Base-by-base conservation (phyloP, 331 rosid genomes). In the Quercus lobata region DNA sequence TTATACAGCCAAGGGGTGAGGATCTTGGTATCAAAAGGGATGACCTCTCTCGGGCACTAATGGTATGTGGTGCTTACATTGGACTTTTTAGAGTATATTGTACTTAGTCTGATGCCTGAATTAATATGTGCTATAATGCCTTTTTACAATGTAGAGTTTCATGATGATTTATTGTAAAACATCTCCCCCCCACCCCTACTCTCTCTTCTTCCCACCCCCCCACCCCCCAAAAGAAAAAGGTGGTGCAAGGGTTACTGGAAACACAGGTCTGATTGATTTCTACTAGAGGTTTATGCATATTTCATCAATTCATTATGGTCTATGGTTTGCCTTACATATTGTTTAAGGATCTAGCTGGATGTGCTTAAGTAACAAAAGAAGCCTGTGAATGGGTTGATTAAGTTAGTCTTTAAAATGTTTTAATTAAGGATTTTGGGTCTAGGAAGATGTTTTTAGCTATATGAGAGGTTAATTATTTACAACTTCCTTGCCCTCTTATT, bases 41-140 rank as follows among this genome's bases (percentile, higher is more conserved):
- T 80, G 92, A 91, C 85, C 87, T 96, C 72, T 89, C 98, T 2
- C 86, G 78, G 80, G 93, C 96, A 69, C 82, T 96, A 81, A 91
- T 93, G 99, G 99, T 93, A 93, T 27, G 83, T 76, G 61, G 29
- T 66, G 56, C 82, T 73, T 71, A 15, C 55, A 14, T 77, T 78
- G 74, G 63, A 74, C 54, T 68, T 44, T 80, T 85, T 77, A 57
- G 63, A 35, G 73, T 22, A 30, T 74, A 69, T 22, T 63, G 27
- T 75, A 34, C 53, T 65, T 17, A 34, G 30, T 71, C 37, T 69
- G 69, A 32, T 83, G 32, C 53, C 61, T 63, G 63, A 77, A 57
- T 71, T 73, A 24, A 22, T 77, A 65, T 29, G n/a, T 53, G 71
- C 37, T 62, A 19, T 75, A 60, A 69, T 72, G 24, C 73, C 75